phyloP scores from a whole-genome alignment of 805 yeast genomes.

The Pichia membranifaciens region DNA sequence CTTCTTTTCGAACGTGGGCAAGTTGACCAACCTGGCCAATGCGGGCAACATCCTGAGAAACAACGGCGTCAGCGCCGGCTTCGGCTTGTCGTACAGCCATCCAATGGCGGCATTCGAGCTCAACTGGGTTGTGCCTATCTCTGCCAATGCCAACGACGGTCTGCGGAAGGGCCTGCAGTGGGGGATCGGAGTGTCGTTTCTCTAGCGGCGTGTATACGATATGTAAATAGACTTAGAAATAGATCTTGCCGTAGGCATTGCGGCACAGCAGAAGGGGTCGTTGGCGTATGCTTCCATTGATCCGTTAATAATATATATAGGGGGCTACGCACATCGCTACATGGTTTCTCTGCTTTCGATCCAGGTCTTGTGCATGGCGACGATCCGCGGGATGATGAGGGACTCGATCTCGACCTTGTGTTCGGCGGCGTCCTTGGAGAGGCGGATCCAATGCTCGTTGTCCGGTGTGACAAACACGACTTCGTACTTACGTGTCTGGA shows the following conservation, averaged over 20 bases:
- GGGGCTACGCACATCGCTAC: too few relatives aligned
- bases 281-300: too few relatives aligned
- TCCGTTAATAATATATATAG: too few relatives aligned
- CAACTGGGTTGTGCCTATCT: conserved; percentile 47
- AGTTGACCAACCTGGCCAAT: conserved; percentile 27
- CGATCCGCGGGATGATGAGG: conserved; percentile 71
- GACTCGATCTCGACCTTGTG: conserved; percentile 63
- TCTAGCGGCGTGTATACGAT: conserved; percentile 27
- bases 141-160: conserved; percentile 40
- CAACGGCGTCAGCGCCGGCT: conserved; percentile 34
- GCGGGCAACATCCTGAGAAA: conserved; percentile 8
- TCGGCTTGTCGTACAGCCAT: conserved; percentile 48
- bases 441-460: conserved; percentile 43
- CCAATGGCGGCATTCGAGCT: conserved; percentile 56
- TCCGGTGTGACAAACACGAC: conserved; percentile 74
- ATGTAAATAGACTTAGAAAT: too few relatives aligned
- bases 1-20: conserved; percentile 43
- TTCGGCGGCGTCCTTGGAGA: conserved; percentile 37
- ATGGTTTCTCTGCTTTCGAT: conserved; percentile 32
- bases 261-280: too few relatives aligned
- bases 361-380: conserved; percentile 60
- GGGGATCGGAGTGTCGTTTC: conserved; percentile 54
- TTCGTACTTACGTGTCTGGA: conserved; percentile 82
- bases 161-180: conserved; percentile 50
- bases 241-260: too few relatives aligned